Conservation (phyloP, 345 rosid genomes). For the Arabis hirsuta region DNA sequence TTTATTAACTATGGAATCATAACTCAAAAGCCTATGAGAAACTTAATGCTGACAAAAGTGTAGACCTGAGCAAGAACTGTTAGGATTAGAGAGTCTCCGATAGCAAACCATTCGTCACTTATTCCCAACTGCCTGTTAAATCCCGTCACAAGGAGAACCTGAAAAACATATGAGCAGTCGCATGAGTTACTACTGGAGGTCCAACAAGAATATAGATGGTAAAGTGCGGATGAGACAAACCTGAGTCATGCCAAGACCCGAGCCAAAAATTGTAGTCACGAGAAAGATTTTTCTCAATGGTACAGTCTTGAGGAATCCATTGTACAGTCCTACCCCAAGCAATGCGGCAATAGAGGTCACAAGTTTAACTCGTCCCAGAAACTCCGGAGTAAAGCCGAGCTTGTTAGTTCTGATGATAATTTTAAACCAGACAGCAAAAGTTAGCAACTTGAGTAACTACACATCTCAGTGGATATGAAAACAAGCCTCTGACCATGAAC, state of each 20-base stretch:
- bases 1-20: background rate
- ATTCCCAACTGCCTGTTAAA: slow-evolving; percentile 78
- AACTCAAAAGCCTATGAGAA: slow-evolving; percentile 6
- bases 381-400: slow-evolving; percentile 94
- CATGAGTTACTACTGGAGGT: slow-evolving; percentile 9
- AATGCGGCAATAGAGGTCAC: slow-evolving; percentile 92
- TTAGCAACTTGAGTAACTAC: slow-evolving; percentile 21
- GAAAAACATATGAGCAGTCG: slow-evolving; percentile 31
- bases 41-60: background rate
- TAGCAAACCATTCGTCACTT: slow-evolving; percentile 96
- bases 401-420: slow-evolving; percentile 74
- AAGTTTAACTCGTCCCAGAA: slow-evolving; percentile 91
- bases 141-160: slow-evolving; percentile 92
- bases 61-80: slow-evolving; percentile 88
- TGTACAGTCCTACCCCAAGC: slow-evolving; percentile 87
- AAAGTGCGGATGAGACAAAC: slow-evolving; percentile 43
- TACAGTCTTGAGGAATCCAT: slow-evolving; percentile 88
- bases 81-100: slow-evolving; percentile 89
- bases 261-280: slow-evolving; percentile 69
- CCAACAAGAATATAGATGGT: background rate
- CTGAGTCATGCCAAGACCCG: slow-evolving; percentile 97
- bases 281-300: slow-evolving; percentile 81
- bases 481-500: slow-evolving; percentile 3
- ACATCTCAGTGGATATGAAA: background rate
- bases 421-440: slow-evolving; percentile 21